Conservation (phyloP, 257 asterid genomes). For the Agastache rugosa region DNA sequence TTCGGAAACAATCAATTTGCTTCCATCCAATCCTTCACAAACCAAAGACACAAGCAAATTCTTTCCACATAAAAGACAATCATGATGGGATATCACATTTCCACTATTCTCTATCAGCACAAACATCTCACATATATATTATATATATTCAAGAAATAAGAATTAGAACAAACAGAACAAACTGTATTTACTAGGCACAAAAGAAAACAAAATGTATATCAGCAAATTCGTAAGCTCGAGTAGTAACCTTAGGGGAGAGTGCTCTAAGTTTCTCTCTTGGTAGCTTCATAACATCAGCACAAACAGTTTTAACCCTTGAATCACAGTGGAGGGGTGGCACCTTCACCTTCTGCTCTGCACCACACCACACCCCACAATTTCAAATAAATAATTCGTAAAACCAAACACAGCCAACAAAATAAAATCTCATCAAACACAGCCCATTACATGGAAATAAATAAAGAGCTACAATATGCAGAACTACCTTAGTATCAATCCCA, state of each 20-base stretch:
- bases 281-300: conserved; percentile 72
- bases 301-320: conserved; percentile 77
- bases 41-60: background rate
- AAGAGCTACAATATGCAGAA: background rate
- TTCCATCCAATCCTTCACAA: background rate
- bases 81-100: conserved; percentile 14
- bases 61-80: background rate
- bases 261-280: conserved; percentile 60
- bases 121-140: background rate
- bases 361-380: conserved; percentile 31
- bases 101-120: background rate
- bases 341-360: conserved; percentile 89
- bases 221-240: background rate
- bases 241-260: conserved; percentile 75
- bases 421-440: background rate
- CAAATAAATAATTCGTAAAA: background rate
- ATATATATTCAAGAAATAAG: background rate
- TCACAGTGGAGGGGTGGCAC: conserved; percentile 85
- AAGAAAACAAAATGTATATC: background rate
- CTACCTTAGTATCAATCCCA: conserved; percentile 83
- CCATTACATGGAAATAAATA: background rate
- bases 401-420: background rate
- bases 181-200: conserved; percentile 3
- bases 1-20: background rate
- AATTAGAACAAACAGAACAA: background rate